These are phyloP conservation scores for Populus alba DNA, from an alignment of 345 rosid genomes.

Conservation along the genomic window DNA sequence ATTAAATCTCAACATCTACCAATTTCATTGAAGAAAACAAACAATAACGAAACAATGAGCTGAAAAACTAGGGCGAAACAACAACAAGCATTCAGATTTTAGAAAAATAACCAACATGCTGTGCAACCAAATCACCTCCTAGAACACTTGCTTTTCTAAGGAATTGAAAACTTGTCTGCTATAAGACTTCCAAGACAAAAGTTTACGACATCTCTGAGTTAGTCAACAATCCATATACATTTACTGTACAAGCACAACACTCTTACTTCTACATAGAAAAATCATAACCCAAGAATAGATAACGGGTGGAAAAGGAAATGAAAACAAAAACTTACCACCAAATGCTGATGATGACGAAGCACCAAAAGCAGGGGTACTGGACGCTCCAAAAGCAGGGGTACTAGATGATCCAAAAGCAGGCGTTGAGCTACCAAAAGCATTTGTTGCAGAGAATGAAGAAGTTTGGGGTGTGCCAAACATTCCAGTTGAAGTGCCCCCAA, in stretches of 20 bases:
- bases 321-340: conserved; percentile 52
- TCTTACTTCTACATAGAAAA: background rate
- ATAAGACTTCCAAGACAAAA: background rate
- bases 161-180: background rate
- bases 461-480: conserved; percentile 70
- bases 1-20: background rate
- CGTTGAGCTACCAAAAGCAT: conserved; percentile 73
- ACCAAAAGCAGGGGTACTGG: conserved; percentile 63
- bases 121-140: background rate
- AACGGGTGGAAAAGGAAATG: background rate
- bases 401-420: conserved; percentile 50
- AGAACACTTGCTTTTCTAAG: background rate
- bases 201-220: background rate
- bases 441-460: conserved; percentile 59
- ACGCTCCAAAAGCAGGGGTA: conserved; percentile 50
- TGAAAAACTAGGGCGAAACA: background rate
- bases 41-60: background rate
- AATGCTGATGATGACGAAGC: conserved; percentile 59
- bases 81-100: background rate
- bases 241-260: background rate
- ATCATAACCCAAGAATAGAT: background rate
- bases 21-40: background rate
- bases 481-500: conserved; percentile 90
- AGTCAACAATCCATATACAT: background rate
- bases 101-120: background rate